These are phyloP conservation scores for Hypoxylon cercidicola DNA, from an alignment of 495 filamentous ascomycete species.

Conservation along the genomic window DNA sequence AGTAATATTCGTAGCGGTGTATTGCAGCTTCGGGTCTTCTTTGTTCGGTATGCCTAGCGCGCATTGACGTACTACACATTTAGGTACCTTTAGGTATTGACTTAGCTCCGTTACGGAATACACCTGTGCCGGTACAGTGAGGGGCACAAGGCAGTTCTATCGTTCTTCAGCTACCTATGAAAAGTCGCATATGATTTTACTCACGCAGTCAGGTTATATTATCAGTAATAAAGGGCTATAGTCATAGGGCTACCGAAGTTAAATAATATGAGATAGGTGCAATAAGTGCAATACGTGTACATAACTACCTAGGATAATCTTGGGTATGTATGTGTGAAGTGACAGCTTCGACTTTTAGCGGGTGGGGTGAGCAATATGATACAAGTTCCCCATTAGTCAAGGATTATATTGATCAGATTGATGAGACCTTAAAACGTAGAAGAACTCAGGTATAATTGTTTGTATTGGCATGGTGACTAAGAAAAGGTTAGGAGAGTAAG, in stretches of 20 bases:
- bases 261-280: too few relatives aligned
- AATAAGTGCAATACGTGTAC: too few relatives aligned
- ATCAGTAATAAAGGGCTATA: too few relatives aligned
- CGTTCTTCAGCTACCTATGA: too few relatives aligned
- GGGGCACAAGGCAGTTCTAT: too few relatives aligned
- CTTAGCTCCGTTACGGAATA: not conserved
- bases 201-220: too few relatives aligned
- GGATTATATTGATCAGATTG: not conserved
- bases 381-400: conserved; percentile 14
- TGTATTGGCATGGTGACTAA: not conserved
- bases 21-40: conserved; percentile 9
- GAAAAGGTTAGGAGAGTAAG: not conserved
- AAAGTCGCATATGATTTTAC: too few relatives aligned
- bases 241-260: too few relatives aligned
- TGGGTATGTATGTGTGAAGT: too few relatives aligned
- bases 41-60: conserved; percentile 4
- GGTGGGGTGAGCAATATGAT: conserved; percentile 2
- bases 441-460: too few relatives aligned
- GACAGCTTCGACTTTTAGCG: not conserved
- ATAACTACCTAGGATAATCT: too few relatives aligned
- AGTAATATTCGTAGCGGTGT: conserved; percentile 13
- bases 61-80: conserved; percentile 8
- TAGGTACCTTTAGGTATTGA: not conserved
- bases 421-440: not conserved
- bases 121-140: too few relatives aligned